Percentiles rank a stretch among this genome's conserved stretches.
These are phyloP conservation scores for Ceratobasidium papillatum DNA, from an alignment of 1,284 basidiomycete species.

Conservation along the genomic window DNA sequence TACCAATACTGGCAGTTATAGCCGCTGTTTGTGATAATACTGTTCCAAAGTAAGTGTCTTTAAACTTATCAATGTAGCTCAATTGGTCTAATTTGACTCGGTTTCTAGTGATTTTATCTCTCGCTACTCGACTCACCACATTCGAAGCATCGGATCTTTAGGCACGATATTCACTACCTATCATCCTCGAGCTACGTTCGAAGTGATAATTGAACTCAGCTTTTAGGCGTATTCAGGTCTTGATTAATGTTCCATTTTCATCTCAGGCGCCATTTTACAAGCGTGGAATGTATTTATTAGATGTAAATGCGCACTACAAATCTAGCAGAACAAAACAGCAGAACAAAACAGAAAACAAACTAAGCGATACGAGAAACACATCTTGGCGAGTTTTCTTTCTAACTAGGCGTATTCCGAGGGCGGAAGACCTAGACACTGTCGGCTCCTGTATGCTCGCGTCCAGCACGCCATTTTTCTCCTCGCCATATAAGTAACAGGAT, in stretches of 20 bases:
- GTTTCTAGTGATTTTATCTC: background rate
- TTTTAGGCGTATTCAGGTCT: no score
- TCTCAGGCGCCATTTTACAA: no score
- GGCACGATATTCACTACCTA: constrained; percentile 23
- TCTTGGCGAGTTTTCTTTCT: no score
- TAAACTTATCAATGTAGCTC: no score
- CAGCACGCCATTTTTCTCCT: constrained; percentile 56
- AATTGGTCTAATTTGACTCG: no score
- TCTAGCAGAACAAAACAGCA: background rate
- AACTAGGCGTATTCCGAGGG: no score
- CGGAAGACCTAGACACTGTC: background rate
- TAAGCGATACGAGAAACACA: background rate
- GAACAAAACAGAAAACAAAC: background rate
- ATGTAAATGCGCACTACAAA: no score
- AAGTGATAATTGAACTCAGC: constrained; percentile 13
- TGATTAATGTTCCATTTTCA: no score
- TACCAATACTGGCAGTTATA: no score
- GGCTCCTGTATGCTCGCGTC: constrained; percentile 47
- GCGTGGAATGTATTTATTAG: no score
- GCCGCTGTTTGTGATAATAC: no score
- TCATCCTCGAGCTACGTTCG: constrained; percentile 34
- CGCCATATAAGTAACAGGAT: constrained; percentile 62
- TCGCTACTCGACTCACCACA: constrained; percentile 27
- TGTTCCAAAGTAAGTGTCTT: no score
- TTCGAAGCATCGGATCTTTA: background rate